Evolutionary conservation across 495 filamentous ascomycete species (phyloP).

Genomic region (Collariella sp.): DNA sequence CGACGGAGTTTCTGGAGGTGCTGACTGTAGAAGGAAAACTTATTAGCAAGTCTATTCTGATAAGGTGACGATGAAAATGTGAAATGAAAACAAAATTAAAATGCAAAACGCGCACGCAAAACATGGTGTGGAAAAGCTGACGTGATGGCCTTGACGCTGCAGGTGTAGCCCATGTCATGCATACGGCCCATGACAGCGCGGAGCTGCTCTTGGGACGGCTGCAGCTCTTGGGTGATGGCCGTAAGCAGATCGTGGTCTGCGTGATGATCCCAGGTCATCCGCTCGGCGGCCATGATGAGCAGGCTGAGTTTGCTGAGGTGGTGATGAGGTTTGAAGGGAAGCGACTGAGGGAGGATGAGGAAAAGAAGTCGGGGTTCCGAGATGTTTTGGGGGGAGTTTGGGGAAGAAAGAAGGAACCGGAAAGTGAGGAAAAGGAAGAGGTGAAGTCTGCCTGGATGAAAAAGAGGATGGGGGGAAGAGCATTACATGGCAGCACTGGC

Average conservation of each 20-base stretch:
- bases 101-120: not conserved
- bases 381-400: not conserved
- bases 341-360: not conserved
- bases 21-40: conserved; percentile 22
- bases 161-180: conserved; percentile 16
- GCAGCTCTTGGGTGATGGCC: conserved; percentile 10
- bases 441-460: not conserved
- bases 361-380: not conserved
- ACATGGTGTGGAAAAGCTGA: not conserved
- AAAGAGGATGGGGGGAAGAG: not conserved
- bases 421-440: not conserved
- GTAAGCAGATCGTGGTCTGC: conserved; percentile 23
- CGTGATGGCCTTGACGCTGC: conserved; percentile 26
- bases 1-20: conserved; percentile 34
- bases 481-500: conserved; percentile 24
- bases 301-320: not conserved
- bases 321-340: not conserved
- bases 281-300: conserved; percentile 12
- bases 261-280: conserved; percentile 26
- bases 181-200: conserved; percentile 15
- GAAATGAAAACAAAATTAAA: not conserved
- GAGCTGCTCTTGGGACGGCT: conserved; percentile 17
- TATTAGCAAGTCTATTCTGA: conserved; percentile 9
- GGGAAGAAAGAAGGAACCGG: not conserved
- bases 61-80: not conserved